Conservation (phyloP, 2,329 filamentous ascomycete species). For the Chrysoporthe deuterocubensis region DNA sequence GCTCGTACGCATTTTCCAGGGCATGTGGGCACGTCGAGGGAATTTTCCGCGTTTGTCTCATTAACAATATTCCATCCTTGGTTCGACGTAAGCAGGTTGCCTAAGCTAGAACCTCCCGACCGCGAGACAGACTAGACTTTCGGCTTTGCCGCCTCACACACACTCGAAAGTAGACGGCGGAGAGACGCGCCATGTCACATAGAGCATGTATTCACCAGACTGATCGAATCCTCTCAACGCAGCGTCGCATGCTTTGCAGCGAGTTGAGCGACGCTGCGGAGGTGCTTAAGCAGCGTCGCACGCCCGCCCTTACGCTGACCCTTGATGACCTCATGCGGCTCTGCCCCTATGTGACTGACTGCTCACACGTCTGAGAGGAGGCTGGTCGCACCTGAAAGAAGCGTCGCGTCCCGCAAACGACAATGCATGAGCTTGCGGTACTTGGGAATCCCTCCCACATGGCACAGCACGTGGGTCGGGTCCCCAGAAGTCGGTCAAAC, state of each 20-base stretch:
- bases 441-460: background rate
- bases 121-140: background rate
- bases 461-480: slow-evolving; percentile 7
- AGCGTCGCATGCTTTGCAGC: background rate
- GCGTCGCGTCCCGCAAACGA: background rate
- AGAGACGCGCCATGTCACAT: background rate
- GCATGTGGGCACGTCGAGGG: background rate
- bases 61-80: background rate
- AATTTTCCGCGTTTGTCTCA: background rate
- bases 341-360: background rate
- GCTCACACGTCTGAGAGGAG: background rate
- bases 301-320: slow-evolving; percentile 7
- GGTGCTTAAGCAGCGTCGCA: background rate
- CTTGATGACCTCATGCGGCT: slow-evolving; percentile 13
- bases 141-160: background rate
- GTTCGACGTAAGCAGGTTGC: background rate
- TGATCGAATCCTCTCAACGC: background rate
- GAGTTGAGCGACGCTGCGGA: background rate
- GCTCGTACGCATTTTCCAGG: background rate
- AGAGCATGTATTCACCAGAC: background rate
- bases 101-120: background rate
- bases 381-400: background rate
- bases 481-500: background rate
- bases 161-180: background rate
- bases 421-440: slow-evolving; percentile 7